A percentile compares a stretch with the other conserved stretches of the same genome.
These are phyloP conservation scores for Crithidia bombi DNA, from an alignment of 208 protist genomes.

Conservation along the genomic window DNA sequence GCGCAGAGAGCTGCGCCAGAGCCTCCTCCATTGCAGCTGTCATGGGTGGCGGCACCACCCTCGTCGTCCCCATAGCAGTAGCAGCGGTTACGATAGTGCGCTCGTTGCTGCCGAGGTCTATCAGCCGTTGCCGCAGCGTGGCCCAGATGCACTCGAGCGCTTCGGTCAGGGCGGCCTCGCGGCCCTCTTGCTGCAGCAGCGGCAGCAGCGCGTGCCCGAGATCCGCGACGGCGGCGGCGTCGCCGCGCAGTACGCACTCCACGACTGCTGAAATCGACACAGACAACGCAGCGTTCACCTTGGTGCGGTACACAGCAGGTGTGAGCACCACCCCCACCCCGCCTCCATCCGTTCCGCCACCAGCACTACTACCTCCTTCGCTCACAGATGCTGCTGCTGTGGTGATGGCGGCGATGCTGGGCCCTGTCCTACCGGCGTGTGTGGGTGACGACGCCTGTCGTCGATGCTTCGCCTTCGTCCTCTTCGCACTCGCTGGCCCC, in stretches of 20 bases:
- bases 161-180: conserved; percentile 30
- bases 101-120: conserved; percentile 30
- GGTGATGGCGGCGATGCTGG: no score
- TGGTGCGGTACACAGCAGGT: conserved; percentile 16
- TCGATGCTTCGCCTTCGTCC: no score
- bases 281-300: conserved; percentile 18
- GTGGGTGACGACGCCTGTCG: no score
- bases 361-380: no score
- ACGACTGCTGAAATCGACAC: conserved; percentile 14
- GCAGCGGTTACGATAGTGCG: no score
- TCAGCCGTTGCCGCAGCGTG: conserved; percentile 30
- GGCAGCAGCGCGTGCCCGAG: conserved; percentile 25
- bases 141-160: conserved; percentile 30
- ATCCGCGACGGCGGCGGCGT: conserved; percentile 18
- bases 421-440: no score
- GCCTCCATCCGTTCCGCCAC: no score
- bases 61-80: no score
- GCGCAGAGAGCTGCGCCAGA: conserved; percentile 43
- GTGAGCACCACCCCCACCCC: no score
- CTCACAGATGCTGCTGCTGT: no score
- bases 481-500: no score
- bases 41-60: neutral
- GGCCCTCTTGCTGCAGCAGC: conserved; percentile 30
- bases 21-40: conserved; percentile 36
- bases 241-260: conserved; percentile 33